A percentile compares a stretch with the other conserved stretches of the same genome.
Evolutionary conservation across 208 protist genomes (phyloP).

Genomic region (Plasmodiophora brassicae): DNA sequence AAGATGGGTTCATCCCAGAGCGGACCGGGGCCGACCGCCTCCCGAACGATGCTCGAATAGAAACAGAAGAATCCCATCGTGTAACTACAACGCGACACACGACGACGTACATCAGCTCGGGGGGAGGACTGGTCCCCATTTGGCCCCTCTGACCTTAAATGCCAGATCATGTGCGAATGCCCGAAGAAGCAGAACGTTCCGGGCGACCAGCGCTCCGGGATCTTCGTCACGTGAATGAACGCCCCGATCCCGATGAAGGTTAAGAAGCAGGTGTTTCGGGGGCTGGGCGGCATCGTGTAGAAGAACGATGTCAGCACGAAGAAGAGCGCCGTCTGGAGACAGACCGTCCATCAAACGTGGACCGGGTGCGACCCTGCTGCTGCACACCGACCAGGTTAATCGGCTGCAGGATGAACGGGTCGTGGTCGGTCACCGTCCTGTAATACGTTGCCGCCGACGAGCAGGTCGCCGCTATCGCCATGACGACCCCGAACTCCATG

Average conservation of each 20-base stretch:
- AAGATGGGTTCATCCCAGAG: neutral
- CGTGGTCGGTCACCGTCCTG: neutral
- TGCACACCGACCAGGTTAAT: too few relatives aligned
- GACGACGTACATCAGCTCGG: too few relatives aligned
- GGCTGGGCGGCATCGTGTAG: neutral
- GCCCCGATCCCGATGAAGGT: neutral
- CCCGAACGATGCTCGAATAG: neutral
- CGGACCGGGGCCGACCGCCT: neutral
- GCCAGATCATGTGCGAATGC: slow-evolving; percentile 33
- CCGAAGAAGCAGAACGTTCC: slow-evolving; percentile 10
- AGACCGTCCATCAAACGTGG: too few relatives aligned
- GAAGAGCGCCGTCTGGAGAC: neutral
- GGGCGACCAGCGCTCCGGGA: slow-evolving; percentile 10
- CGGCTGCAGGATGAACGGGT: neutral
- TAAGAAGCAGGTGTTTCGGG: neutral
- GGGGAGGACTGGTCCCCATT: too few relatives aligned
- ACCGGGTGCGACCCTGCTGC: too few relatives aligned
- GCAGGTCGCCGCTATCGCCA: neutral
- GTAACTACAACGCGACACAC: too few relatives aligned
- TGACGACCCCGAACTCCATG: neutral
- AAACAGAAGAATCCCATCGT: slow-evolving; percentile 3
- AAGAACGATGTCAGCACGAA: neutral
- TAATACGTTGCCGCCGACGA: neutral
- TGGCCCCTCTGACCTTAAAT: too few relatives aligned
- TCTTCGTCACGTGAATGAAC: neutral